Evolutionary conservation across 164 flowering plant genomes (phyloP).

Genomic region (Pachysandra terminalis): DNA sequence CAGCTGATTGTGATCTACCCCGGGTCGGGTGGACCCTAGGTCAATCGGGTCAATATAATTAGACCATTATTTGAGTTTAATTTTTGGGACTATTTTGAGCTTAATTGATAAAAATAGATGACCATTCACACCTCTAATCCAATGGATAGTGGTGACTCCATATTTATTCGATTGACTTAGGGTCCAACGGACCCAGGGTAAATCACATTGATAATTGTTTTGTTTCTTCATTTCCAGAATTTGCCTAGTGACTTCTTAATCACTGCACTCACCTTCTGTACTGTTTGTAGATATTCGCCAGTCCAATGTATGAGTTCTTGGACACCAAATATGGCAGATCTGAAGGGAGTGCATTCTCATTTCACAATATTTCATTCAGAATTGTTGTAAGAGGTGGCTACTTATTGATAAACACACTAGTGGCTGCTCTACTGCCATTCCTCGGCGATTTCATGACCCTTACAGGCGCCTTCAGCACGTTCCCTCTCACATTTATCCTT

Average conservation of each 20-base stretch:
- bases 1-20: no score
- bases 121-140: no score
- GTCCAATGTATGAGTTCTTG: slow-evolving; percentile 89
- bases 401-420: slow-evolving; percentile 51
- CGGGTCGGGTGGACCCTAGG: no score
- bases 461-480: slow-evolving; percentile 89
- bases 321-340: slow-evolving; percentile 64
- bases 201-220: no score
- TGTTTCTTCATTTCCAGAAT: background rate
- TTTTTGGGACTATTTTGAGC: no score
- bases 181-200: no score
- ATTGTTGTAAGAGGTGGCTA: slow-evolving; percentile 74
- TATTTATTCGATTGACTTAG: no score
- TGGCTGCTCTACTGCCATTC: slow-evolving; percentile 86
- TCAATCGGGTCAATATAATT: no score
- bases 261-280: background rate
- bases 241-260: no score
- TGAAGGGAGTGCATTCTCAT: slow-evolving; percentile 48
- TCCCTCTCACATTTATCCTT: slow-evolving; percentile 93
- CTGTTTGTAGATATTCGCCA: slow-evolving; percentile 70
- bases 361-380: slow-evolving; percentile 57
- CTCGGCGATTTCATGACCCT: slow-evolving; percentile 98
- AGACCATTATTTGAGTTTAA: no score
- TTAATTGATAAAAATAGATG: no score
- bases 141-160: no score